phyloP scores from a whole-genome alignment of 2,329 filamentous ascomycete genomes.

The Ophiocordyceps camponoti-rufipedis region DNA sequence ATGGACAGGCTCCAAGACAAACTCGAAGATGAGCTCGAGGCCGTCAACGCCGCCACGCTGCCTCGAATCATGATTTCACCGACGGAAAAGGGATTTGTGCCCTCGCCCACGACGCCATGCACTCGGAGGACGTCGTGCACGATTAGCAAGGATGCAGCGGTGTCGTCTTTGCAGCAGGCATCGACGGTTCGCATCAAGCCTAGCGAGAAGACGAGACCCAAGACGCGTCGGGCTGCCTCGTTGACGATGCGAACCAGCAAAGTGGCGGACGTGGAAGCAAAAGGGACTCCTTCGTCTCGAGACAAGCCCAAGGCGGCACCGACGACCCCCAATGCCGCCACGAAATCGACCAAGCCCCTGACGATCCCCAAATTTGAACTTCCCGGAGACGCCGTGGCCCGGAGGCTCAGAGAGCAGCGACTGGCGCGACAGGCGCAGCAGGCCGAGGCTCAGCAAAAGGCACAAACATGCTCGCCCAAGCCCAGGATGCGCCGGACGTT shows the following conservation, averaged over 20 bases:
- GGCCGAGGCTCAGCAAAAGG: constrained; percentile 17
- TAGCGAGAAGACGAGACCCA: constrained; percentile 15
- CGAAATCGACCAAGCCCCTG: constrained; percentile 33
- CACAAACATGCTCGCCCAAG: constrained; percentile 21
- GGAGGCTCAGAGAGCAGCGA: constrained; percentile 37
- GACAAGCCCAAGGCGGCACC: constrained; percentile 5
- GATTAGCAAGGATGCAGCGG: background rate
- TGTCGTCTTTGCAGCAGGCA: background rate
- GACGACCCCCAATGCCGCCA: constrained; percentile 18
- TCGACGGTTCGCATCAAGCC: constrained; percentile 24
- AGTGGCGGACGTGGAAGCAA: constrained; percentile 2
- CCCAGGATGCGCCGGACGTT: constrained; percentile 32
- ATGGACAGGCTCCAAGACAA: constrained; percentile 44
- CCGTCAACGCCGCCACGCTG: constrained; percentile 21
- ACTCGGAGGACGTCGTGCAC: background rate
- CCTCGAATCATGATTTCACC: constrained; percentile 3
- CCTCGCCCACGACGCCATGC: constrained; percentile 4
- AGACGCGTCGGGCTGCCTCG: constrained; percentile 23
- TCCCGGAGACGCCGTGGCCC: constrained; percentile 41
- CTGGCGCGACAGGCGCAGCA: constrained; percentile 30
- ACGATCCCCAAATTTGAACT: constrained; percentile 42
- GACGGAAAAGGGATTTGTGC: constrained; percentile 1
- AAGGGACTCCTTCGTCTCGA: constrained; percentile 4
- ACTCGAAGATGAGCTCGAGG: constrained; percentile 43
- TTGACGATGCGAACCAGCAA: constrained; percentile 16